Evolutionary conservation across 179 eudicot species (phyloP).

Genomic region (Spinacia oleracea): DNA sequence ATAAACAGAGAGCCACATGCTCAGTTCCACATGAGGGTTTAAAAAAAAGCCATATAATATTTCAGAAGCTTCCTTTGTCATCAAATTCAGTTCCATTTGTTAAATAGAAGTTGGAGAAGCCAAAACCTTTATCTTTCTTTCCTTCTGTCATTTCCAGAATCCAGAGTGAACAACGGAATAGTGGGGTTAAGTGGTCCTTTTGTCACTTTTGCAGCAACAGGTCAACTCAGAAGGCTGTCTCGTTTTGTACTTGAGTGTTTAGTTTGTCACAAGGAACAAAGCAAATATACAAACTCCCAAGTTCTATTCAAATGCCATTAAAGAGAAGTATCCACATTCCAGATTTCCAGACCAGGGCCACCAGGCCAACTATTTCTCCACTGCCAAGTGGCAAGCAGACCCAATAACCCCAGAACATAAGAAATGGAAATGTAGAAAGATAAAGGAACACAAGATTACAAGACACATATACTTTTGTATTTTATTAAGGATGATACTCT

Average conservation of each 20-base stretch:
- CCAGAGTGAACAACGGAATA: background rate
- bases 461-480: background rate
- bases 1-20: background rate
- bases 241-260: background rate
- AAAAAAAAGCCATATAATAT: background rate
- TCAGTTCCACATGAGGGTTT: background rate
- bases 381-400: background rate
- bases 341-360: too few relatives aligned
- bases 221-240: background rate
- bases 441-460: background rate
- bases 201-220: background rate
- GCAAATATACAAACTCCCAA: background rate
- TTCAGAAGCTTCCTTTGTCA: background rate
- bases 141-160: background rate
- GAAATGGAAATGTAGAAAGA: background rate
- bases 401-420: background rate
- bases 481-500: background rate
- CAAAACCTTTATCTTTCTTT: background rate
- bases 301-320: background rate
- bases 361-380: background rate
- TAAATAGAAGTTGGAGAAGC: background rate
- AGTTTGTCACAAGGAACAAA: background rate
- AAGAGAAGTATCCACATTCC: background rate
- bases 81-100: background rate
- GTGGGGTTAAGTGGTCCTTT: background rate